Evolutionary conservation across 73 alveolate species (phyloP), one percentile per base, ranked within the genome.

Genomic region (Effrenium voratum): DNA sequence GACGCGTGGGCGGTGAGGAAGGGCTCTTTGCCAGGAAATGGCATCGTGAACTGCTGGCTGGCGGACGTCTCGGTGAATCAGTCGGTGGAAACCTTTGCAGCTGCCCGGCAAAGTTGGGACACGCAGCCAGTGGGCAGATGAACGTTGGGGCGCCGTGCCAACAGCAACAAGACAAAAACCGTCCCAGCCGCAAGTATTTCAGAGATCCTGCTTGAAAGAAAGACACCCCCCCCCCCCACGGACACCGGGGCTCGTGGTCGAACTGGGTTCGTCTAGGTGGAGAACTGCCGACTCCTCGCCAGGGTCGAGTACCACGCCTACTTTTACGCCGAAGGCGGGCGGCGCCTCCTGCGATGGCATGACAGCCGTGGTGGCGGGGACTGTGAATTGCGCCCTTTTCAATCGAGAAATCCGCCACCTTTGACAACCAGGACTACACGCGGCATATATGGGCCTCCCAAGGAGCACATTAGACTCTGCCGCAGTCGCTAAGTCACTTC

Each of bases 251-350:
- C n/a, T n/a, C n/a, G n/a, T n/a, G n/a, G n/a, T n/a, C n/a, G n/a
- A n/a, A n/a, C n/a, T n/a, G n/a, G n/a, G n/a, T n/a, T 63, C 26
- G 8, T 55, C n/a, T 30, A 90, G 96, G 96, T 90, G 13, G 87
- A 90, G 87, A 46, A 46, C 13, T 90, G 96, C 57, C 86, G 36
- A 10, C 43, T 90, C 87, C 75, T 90, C 49, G 96, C 96, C 46
- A 90, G 87, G 0, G 28, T 12, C 15, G 81, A 73, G 63, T 90
- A 90, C 86, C 45, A 66, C 16, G 96, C 96, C 96, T 90, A 32
- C 86, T 90, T 90, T 73, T 90, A 90, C 43, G 96, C 82, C 28
- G 96, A 90, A 90, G 96, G 96, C 86, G 40, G n/a, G 40, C 36
- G n/a, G n/a, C n/a, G n/a, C n/a, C n/a, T n/a, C n/a, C n/a, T n/a